Evolutionary conservation across 768 basidiomycete genomes (phyloP).

Genomic region (Boletus pseudo-olivaceus): DNA sequence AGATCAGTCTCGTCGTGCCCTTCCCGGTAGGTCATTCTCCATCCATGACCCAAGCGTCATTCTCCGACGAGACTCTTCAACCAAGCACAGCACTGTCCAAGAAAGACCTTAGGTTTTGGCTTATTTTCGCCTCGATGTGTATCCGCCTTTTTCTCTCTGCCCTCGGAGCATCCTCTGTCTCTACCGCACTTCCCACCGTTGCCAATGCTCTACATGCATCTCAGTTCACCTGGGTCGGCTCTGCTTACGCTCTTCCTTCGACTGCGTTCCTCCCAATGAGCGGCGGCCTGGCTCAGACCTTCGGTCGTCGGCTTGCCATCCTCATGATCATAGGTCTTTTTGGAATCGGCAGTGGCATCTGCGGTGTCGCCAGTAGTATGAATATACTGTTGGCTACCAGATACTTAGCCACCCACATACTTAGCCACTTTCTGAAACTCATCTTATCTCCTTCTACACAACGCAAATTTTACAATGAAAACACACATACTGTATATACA

Average conservation of each 20-base stretch:
- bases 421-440: too few species aligned
- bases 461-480: too few species aligned
- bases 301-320: slow-evolving; percentile 37
- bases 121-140: slow-evolving; percentile 28
- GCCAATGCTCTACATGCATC: background rate
- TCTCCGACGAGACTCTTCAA: background rate
- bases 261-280: slow-evolving; percentile 10
- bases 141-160: slow-evolving; percentile 30
- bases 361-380: slow-evolving; percentile 41
- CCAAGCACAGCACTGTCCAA: background rate
- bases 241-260: background rate
- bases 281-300: slow-evolving; percentile 37
- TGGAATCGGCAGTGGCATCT: slow-evolving; percentile 40
- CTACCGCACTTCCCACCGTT: slow-evolving; percentile 44
- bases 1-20: background rate
- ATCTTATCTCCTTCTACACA: too few species aligned
- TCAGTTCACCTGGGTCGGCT: background rate
- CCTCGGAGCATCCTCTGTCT: slow-evolving; percentile 31
- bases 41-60: background rate
- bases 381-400: too few species aligned
- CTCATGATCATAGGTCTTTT: slow-evolving; percentile 12
- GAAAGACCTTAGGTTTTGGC: slow-evolving; percentile 15
- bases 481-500: too few species aligned
- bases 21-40: background rate
- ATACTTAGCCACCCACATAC: too few species aligned